Conservation (phyloP, 345 rosid genomes). For the Gossypium australe region DNA sequence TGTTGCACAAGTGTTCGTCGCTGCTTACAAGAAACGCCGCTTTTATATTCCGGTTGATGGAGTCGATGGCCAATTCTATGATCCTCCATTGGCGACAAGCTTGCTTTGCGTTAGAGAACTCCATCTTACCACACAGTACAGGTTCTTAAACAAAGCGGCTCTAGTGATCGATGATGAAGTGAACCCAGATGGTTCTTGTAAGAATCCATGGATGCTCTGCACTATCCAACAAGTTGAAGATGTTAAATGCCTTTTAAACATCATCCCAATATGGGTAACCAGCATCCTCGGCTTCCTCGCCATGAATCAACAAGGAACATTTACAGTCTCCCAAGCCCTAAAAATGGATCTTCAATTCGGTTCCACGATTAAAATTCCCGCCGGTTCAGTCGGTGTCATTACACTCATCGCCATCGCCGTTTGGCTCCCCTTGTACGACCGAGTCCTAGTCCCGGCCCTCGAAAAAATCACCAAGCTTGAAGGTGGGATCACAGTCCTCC, state of each 20-base stretch:
- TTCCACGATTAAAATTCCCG: conserved; percentile 36
- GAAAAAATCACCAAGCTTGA: conserved; percentile 25
- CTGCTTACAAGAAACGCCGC: conserved; percentile 48
- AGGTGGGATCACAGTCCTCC: conserved; percentile 21
- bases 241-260: conserved; percentile 33
- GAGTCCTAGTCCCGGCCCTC: conserved; percentile 25
- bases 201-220: conserved; percentile 29
- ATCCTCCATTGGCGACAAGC: conserved; percentile 35
- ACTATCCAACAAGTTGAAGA: conserved; percentile 41
- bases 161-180: conserved; percentile 24
- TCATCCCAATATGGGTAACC: conserved; percentile 39
- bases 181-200: conserved; percentile 15
- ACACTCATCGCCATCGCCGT: conserved; percentile 23
- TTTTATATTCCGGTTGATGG: conserved; percentile 25
- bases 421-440: conserved; percentile 44
- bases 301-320: conserved; percentile 34
- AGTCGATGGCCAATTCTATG: conserved; percentile 18
- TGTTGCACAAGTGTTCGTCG: conserved; percentile 44
- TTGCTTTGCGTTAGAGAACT: conserved; percentile 23
- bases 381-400: conserved; percentile 37
- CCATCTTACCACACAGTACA: conserved; percentile 42
- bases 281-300: conserved; percentile 37
- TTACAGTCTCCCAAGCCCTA: conserved; percentile 39
- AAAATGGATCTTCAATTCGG: conserved; percentile 38
- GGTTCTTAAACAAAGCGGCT: conserved; percentile 54